Evolutionary conservation across 2,329 filamentous ascomycete genomes (phyloP), one percentile per base, ranked within the genome.

Genomic region (Exophiala calicioides): DNA sequence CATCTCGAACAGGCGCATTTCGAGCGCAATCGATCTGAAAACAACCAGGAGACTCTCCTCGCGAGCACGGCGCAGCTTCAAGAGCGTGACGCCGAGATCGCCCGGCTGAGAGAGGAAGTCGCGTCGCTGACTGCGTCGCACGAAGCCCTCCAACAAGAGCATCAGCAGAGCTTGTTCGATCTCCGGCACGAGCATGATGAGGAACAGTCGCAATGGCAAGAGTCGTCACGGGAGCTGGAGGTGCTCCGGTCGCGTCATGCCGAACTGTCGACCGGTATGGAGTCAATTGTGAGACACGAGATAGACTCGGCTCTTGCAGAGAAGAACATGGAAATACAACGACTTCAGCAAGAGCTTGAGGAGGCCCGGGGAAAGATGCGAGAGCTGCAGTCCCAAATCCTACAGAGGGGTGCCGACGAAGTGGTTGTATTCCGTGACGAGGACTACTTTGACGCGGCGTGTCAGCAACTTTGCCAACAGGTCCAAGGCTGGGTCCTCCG

Each of bases 401-500:
- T 81, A 19, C 43, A 46, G 15, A 34, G 42, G 24, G 49, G 51
- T 21, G 49, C 45, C 12, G 85, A 88, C 60, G 81, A 87, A 57
- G 91, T 94, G 70, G 82, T 97, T 53, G 80, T 79, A 37, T 76
- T 90, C 52, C 82, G 81, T 57, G 90, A 96, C 63, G 90, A 96
- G 66, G 90, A 96, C 70, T 90, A 96, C 74, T 97, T 98, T 64
- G 90, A 96, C 62, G 82, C 82, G 60, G 87, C 90, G 31, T 98
- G 93, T 66, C 90, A 96, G 67, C 86, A 94, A 68, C 82, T 98
- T 33, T 98, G 90, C 69, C 87, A 91, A 59, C 90, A 96, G 65
- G 89, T 96, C 31, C 90, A 96, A 67, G 90, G 95, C 71, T 98
- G 93, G 93, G 90, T 98, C 39, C 74, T 96, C 58, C 88, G 93